These are phyloP conservation scores for Penicillium steckii DNA, from an alignment of 495 filamentous ascomycete species.

Conservation along the genomic window DNA sequence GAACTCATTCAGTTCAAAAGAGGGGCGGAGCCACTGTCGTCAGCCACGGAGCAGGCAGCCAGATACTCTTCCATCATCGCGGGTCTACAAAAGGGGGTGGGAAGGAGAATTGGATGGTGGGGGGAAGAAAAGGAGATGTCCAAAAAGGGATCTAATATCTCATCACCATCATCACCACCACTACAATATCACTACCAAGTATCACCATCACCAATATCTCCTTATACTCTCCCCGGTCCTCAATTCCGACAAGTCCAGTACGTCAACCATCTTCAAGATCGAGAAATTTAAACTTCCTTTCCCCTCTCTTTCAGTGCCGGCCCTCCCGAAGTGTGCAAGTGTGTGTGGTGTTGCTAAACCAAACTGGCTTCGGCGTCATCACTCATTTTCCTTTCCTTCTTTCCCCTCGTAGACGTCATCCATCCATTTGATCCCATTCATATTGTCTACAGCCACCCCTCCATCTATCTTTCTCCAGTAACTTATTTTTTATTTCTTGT, in stretches of 20 bases:
- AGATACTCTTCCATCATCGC: no score
- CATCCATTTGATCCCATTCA: constrained; percentile 6
- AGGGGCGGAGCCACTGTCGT: constrained; percentile 16
- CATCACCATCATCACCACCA: not conserved
- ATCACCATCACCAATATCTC: not conserved
- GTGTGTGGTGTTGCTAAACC: no score
- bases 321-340: constrained; percentile 9
- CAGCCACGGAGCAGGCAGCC: constrained; percentile 23
- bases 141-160: not conserved
- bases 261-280: constrained; percentile 19
- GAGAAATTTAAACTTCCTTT: constrained; percentile 8
- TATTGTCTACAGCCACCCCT: no score
- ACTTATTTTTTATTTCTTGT: no score
- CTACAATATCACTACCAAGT: not conserved
- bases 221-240: not conserved
- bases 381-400: constrained; percentile 9
- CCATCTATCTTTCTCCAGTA: no score
- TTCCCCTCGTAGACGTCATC: constrained; percentile 26
- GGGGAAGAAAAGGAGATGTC: not conserved
- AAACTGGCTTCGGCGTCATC: constrained; percentile 15
- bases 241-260: constrained; percentile 20
- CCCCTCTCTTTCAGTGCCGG: constrained; percentile 12
- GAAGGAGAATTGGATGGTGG: no score
- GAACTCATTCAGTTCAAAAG: not conserved
- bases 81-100: constrained; percentile 1